Evolutionary conservation across 345 rosid genomes (phyloP).

Genomic region (Barbarea vulgaris): DNA sequence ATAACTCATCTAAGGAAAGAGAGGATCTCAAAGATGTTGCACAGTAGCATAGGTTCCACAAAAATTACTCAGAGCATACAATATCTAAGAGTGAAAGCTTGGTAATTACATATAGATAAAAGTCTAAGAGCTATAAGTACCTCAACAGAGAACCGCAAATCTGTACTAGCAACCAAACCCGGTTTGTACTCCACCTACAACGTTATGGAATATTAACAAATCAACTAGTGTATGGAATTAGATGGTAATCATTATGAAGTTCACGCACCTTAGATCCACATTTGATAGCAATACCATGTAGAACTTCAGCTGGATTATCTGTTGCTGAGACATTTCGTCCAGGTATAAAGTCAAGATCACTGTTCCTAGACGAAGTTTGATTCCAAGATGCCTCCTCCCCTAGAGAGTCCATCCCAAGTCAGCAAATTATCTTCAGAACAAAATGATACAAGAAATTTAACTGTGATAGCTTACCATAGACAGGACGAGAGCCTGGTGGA

Average conservation of each 20-base stretch:
- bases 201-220: slow-evolving; percentile 29
- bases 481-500: slow-evolving; percentile 56
- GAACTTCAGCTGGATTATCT: slow-evolving; percentile 60
- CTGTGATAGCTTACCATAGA: slow-evolving; percentile 58
- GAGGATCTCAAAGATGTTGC: slow-evolving; percentile 22
- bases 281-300: slow-evolving; percentile 79
- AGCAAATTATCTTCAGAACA: slow-evolving; percentile 19
- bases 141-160: slow-evolving; percentile 84
- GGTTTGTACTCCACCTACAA: slow-evolving; percentile 81
- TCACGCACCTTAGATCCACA: slow-evolving; percentile 82
- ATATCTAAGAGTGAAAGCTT: neutral
- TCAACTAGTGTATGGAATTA: neutral
- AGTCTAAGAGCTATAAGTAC: slow-evolving; percentile 44
- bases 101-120: slow-evolving; percentile 10
- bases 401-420: slow-evolving; percentile 43
- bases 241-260: slow-evolving; percentile 1
- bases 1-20: slow-evolving; percentile 1
- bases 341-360: slow-evolving; percentile 65
- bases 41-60: slow-evolving; percentile 4
- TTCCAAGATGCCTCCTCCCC: slow-evolving; percentile 63
- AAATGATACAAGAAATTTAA: slow-evolving; percentile 27
- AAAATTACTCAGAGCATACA: slow-evolving; percentile 1
- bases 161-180: slow-evolving; percentile 63
- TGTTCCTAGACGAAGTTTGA: slow-evolving; percentile 63
- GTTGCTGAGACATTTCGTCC: slow-evolving; percentile 57